phyloP scores from a whole-genome alignment of 2,329 filamentous ascomycete genomes.

The Penicillium sclerotigenum region DNA sequence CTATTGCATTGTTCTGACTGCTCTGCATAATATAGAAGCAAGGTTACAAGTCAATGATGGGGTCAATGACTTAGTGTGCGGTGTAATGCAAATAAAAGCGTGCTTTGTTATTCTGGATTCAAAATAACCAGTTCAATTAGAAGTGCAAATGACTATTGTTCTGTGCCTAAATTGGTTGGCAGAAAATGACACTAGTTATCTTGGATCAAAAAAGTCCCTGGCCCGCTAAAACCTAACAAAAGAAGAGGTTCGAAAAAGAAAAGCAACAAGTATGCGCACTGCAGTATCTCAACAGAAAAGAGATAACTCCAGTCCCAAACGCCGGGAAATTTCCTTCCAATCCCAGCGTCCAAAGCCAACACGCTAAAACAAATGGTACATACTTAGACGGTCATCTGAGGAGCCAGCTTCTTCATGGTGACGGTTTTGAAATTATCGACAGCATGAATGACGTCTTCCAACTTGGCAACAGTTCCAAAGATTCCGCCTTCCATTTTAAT shows the following conservation, averaged over 20 bases:
- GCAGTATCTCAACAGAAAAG: conserved; percentile 1
- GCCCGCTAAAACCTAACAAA: not conserved
- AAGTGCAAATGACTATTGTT: not conserved
- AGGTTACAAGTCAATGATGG: not conserved
- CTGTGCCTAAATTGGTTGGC: not conserved
- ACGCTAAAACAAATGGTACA: conserved; percentile 15
- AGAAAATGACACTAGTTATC: not conserved
- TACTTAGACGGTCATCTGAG: conserved; percentile 35
- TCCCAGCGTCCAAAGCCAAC: conserved; percentile 10
- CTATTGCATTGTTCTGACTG: not conserved
- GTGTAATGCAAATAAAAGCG: not conserved
- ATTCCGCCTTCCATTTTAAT: conserved; percentile 50
- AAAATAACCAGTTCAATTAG: not conserved
- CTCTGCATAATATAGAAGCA: not conserved
- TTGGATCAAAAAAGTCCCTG: not conserved
- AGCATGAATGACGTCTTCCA: conserved; percentile 41
- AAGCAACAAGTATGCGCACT: not conserved
- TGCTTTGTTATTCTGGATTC: not conserved
- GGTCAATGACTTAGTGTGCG: not conserved
- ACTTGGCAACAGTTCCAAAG: conserved; percentile 40
- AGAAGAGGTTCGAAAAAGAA: not conserved
- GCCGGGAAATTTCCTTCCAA: conserved; percentile 13
- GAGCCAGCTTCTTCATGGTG: conserved; percentile 44
- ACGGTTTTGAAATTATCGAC: conserved; percentile 43
- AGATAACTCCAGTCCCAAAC: conserved; percentile 13